Evolutionary conservation across 2,329 filamentous ascomycete genomes (phyloP).

Genomic region (Hyphodiscus sp.): DNA sequence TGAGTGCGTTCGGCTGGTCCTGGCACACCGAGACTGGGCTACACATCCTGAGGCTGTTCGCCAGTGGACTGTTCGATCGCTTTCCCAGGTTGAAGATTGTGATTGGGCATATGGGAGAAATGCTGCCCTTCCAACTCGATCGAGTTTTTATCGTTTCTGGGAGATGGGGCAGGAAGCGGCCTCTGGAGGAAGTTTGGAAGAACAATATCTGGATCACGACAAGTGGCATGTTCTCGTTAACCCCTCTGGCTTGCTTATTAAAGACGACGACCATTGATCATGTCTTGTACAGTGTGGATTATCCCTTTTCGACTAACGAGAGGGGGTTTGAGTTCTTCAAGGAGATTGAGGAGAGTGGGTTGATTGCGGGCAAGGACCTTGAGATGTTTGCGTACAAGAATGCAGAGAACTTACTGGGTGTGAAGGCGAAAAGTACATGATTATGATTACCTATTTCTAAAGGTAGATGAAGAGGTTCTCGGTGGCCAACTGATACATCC

Average conservation of each 20-base stretch:
- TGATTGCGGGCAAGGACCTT: slow-evolving; percentile 43
- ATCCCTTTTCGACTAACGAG: slow-evolving; percentile 46
- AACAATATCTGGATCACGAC: slow-evolving; percentile 53
- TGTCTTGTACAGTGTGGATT: slow-evolving; percentile 51
- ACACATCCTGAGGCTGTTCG: slow-evolving; percentile 43
- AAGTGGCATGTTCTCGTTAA: slow-evolving; percentile 45
- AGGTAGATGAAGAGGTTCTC: too few species aligned
- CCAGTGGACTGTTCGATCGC: slow-evolving; percentile 47
- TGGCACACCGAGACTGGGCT: slow-evolving; percentile 46
- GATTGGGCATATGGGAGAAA: slow-evolving; percentile 45
- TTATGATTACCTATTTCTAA: neutral
- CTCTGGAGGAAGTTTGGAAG: slow-evolving; percentile 45
- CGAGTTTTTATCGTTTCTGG: slow-evolving; percentile 32
- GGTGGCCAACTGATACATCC: too few species aligned
- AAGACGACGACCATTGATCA: slow-evolving; percentile 41
- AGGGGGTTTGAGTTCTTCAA: slow-evolving; percentile 42
- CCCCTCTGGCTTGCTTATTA: slow-evolving; percentile 39
- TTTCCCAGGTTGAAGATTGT: slow-evolving; percentile 48
- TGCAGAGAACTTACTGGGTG: slow-evolving; percentile 40
- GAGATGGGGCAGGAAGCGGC: slow-evolving; percentile 29
- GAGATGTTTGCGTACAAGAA: slow-evolving; percentile 44
- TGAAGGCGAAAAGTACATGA: slow-evolving; percentile 4
- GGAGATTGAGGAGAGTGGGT: slow-evolving; percentile 41
- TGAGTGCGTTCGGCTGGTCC: slow-evolving; percentile 40
- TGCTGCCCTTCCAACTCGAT: slow-evolving; percentile 49